Conservation (phyloP, 2,329 filamentous ascomycete species). For the Blastomyces parvus region DNA sequence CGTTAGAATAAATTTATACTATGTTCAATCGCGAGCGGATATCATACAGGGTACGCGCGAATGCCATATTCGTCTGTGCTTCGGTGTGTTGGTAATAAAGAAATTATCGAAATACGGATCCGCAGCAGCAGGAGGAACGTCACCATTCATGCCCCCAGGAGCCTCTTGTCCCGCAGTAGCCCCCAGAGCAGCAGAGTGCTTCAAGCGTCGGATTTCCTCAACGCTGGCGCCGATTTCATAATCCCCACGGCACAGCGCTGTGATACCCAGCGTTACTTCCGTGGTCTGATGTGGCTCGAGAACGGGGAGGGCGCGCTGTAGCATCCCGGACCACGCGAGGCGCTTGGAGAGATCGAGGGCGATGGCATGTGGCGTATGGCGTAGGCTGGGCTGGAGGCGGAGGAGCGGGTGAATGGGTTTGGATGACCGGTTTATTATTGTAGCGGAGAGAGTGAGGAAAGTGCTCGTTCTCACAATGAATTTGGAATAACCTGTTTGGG, state of each 20-base stretch:
- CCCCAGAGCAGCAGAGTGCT: constrained; percentile 12
- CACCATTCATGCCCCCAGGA: constrained; percentile 16
- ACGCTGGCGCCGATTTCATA: constrained; percentile 74
- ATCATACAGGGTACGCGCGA: constrained; percentile 26
- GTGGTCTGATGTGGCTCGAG: constrained; percentile 51
- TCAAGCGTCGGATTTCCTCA: constrained; percentile 60
- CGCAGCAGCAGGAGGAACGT: constrained; percentile 10
- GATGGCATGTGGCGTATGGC: constrained; percentile 59
- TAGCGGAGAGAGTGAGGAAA: constrained; percentile 62
- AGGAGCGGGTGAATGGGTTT: constrained; percentile 61
- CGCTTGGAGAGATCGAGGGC: constrained; percentile 75
- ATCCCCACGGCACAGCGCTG: constrained; percentile 66
- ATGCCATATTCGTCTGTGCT: constrained; percentile 26
- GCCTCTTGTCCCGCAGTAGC: not conserved
- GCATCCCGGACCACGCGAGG: constrained; percentile 71
- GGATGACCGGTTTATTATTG: constrained; percentile 62
- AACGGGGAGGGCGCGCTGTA: constrained; percentile 63
- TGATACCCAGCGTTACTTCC: constrained; percentile 58
- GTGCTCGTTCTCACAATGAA: constrained; percentile 47
- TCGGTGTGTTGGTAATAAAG: constrained; percentile 13
- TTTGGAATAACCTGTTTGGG: constrained; percentile 36
- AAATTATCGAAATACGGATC: constrained; percentile 12
- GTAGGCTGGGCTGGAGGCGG: constrained; percentile 65
- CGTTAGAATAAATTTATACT: not conserved
- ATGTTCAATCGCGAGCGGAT: constrained; percentile 17